These are phyloP conservation scores for Fonsecaea monophora DNA, from an alignment of 2,329 filamentous ascomycete genomes.

Conservation along the genomic window DNA sequence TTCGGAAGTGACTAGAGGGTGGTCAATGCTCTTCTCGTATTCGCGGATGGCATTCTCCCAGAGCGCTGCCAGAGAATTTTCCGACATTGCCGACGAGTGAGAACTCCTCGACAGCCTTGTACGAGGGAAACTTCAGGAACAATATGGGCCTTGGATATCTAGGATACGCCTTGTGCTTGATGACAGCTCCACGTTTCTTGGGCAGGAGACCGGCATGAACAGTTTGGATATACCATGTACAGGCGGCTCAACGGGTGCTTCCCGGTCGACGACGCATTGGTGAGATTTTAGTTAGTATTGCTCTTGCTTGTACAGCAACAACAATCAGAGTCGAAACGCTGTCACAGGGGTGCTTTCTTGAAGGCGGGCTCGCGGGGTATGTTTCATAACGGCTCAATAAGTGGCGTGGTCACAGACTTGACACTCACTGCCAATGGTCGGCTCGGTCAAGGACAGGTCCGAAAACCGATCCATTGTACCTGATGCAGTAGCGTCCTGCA, in stretches of 20 bases:
- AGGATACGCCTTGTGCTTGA: background rate
- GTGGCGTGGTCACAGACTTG: too few relatives aligned
- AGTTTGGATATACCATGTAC: background rate
- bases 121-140: background rate
- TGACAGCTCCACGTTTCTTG: background rate
- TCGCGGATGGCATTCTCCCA: conserved; percentile 11
- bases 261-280: background rate
- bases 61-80: conserved; percentile 8
- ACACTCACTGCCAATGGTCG: background rate
- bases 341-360: background rate
- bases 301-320: background rate
- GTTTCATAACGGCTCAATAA: background rate
- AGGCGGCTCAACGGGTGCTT: conserved; percentile 5
- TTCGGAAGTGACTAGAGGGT: background rate
- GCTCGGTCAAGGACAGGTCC: background rate
- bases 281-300: background rate
- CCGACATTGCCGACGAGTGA: conserved; percentile 3
- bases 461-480: background rate
- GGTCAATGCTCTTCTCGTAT: conserved; percentile 11
- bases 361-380: background rate
- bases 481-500: conserved; percentile 13
- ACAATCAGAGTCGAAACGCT: background rate
- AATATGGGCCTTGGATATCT: background rate
- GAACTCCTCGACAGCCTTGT: background rate
- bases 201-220: background rate